Evolutionary conservation across 2,329 filamentous ascomycete genomes (phyloP).

Genomic region (Scytalidium sp.): DNA sequence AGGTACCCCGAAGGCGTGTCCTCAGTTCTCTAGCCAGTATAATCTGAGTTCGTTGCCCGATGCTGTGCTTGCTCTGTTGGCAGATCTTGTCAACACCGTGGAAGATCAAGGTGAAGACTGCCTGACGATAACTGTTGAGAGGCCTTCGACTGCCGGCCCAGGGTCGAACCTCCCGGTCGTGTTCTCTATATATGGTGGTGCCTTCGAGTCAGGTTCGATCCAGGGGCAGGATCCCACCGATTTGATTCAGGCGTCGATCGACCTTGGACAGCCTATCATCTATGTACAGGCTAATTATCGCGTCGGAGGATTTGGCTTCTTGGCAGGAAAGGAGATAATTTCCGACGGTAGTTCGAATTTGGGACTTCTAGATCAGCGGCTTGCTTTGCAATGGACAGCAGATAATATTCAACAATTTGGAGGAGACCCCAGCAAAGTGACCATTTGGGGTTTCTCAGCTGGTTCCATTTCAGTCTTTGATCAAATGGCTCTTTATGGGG

Average conservation of each 20-base stretch:
- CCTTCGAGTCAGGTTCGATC: constrained; percentile 53
- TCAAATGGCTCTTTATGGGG: constrained; percentile 69
- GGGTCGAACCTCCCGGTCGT: constrained; percentile 61
- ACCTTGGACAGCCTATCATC: constrained; percentile 50
- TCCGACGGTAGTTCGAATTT: constrained; percentile 64
- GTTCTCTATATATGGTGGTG: constrained; percentile 71
- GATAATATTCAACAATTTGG: constrained; percentile 55
- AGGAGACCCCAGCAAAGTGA: constrained; percentile 52
- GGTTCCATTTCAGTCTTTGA: constrained; percentile 55
- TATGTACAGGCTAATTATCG: constrained; percentile 27
- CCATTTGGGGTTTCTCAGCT: constrained; percentile 70
- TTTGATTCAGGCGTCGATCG: constrained; percentile 44
- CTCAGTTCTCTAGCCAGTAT: constrained; percentile 55
- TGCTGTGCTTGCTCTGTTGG: constrained; percentile 49
- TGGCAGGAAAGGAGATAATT: constrained; percentile 56
- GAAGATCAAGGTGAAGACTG: constrained; percentile 61
- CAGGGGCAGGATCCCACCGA: constrained; percentile 49
- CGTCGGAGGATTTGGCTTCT: constrained; percentile 24
- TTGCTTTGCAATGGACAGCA: constrained; percentile 54
- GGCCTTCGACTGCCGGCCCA: constrained; percentile 53
- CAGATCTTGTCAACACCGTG: constrained; percentile 54
- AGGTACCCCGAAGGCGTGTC: constrained; percentile 41
- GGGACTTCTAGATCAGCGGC: constrained; percentile 57
- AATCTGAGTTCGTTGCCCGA: constrained; percentile 22
- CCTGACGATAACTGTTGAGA: constrained; percentile 47